Evolutionary conservation across 2,329 filamentous ascomycete genomes (phyloP), one percentile per base, ranked within the genome.

Genomic region (Alternaria tenuissima): DNA sequence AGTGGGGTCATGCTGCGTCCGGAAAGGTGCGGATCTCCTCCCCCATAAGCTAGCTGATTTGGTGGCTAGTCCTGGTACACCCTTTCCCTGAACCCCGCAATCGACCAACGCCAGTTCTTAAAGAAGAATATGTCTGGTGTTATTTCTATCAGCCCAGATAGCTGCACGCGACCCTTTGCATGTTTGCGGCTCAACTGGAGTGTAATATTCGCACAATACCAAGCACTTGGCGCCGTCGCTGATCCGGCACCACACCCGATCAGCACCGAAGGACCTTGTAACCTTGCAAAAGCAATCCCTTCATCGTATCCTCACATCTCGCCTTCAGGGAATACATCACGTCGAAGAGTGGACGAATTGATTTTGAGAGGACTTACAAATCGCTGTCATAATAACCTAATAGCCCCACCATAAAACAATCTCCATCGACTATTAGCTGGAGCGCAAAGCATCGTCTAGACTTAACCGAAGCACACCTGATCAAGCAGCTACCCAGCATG

Each of bases 1-100:
- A 34, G 48, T 47, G 53, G 16, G 38, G 54, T 48, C n/a, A 47
- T 52, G 38, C 46, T 46, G 39, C 46, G 47, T 52, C 56, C 39
- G 46, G 46, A 38, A 22, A 26, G 47, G 47, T 32, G 47, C 41
- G 24, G 39, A 44, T 36, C 41, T 24, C 18, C 4, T n/a, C 34
- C 22, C n/a, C 20, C 39, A 44, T 16, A 22, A 12, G 38, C 57
- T 51, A 59, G 39, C 57, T 55, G 11, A 20, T 36, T 56, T 2
- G 5, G 26, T 32, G 8, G 5, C 20, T 49, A 36, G 30, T n/a
- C 16, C 20, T 14, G 3, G 14, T 38, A 16, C 38, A 36, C 20
- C 46, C 46, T 49, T 49, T 49, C 46, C 14, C 46, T 49, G 46
- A 49, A 49, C 32, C 46, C 46, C 46, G 46, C 46, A 49, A 49